Evolutionary conservation across 75 land plant species (phyloP).

Genomic region (Azolla pinnata): DNA sequence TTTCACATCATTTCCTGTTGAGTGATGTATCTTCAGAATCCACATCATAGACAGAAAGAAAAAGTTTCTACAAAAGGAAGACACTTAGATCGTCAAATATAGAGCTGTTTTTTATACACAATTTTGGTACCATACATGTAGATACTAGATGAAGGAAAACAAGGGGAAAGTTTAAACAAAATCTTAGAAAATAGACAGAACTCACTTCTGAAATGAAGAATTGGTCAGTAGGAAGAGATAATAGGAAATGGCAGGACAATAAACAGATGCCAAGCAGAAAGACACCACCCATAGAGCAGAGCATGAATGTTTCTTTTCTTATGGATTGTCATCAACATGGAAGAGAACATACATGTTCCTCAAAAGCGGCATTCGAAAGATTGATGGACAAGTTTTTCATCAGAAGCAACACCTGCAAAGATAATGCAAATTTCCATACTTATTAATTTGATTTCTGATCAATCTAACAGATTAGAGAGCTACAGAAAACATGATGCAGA

Average conservation of each 20-base stretch:
- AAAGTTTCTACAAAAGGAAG: conserved; percentile 14
- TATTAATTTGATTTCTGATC: neutral
- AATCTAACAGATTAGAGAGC: too few relatives aligned
- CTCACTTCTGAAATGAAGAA: neutral
- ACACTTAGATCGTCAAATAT: too few relatives aligned
- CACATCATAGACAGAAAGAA: conserved; percentile 20
- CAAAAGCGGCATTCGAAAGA: conserved; percentile 81
- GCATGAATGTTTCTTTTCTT: neutral
- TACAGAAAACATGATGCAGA: neutral
- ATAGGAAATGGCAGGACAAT: neutral
- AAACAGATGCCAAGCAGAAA: neutral
- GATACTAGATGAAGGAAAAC: too few relatives aligned
- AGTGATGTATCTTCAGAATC: neutral
- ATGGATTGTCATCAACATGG: neutral
- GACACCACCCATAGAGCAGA: neutral
- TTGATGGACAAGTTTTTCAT: conserved; percentile 87
- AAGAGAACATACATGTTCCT: conserved; percentile 53
- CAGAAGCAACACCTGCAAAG: conserved; percentile 61
- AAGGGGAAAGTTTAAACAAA: too few relatives aligned
- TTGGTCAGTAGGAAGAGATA: neutral
- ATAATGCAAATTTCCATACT: neutral
- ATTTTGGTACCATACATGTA: too few relatives aligned
- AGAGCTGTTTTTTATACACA: too few relatives aligned
- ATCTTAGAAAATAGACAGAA: neutral
- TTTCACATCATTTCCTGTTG: neutral